Evolutionary conservation across 768 basidiomycete species (phyloP), one percentile per base, ranked within the genome.

Genomic region (Phaeotremella skinneri): DNA sequence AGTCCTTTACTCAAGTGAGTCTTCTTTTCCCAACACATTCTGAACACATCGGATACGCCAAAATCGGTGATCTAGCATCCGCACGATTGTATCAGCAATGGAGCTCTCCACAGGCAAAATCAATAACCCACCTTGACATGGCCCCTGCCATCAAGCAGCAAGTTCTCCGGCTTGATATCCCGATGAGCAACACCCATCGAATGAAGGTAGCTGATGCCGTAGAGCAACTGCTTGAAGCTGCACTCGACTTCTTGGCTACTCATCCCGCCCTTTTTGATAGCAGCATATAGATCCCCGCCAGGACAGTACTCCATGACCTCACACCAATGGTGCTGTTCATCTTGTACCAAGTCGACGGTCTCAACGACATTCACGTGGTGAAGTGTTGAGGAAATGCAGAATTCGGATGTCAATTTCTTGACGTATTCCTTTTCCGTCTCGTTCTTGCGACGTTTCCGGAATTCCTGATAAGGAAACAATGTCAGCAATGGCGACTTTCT

Each of bases 291-390:
- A 79, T 99, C 94, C 1, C 94, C 94, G 43, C 96, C 96, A 2
- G 92, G 92, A 73, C 94, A 99, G 75, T 91, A 99, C 78, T 98
- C 96, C 94, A 99, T 98, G 47, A 99, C 94, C 77, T 98, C 96
- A 74, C 94, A 99, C 94, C 94, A 99, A 72, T 91, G 87, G 62
- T 90, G 87, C 62, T 80, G 84, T 79, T 99, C 94, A 78, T 99
- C 96, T 70, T 99, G 96, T n/a, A 99, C 89, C 59, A 99, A 86
- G 77, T 99, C 94, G 58, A 99, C 94, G 4, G 94, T 99, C 81
- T 98, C 93, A 73, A 98, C 93, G 69, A 98, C 84, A 76, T 98
- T 98, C 71, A 85, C 81, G 74, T 94, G 92, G 74, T 91, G 90
- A 27, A 98, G 79, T 1, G 93, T 96, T 34, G 93, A 96, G 43